Base-by-base conservation (phyloP, 257 asterid species). In the Petunia secreta region DNA sequence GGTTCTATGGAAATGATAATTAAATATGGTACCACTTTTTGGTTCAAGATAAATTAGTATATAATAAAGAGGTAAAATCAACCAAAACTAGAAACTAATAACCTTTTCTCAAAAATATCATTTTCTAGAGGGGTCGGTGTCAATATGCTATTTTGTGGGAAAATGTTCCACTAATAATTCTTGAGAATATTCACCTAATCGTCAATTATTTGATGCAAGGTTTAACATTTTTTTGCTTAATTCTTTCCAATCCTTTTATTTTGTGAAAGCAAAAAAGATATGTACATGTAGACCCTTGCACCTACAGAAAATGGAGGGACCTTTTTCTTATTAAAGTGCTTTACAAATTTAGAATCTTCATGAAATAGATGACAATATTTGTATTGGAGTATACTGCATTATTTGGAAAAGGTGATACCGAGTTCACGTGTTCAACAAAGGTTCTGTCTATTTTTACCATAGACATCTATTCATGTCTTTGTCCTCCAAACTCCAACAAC, bases 111-210 rank as follows among this genome's bases (percentile, higher is more conserved):
- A 50, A 50, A 50, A 50, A 50, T 50, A 50, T 6, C 54, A 50
- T 50, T 9, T 52, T 52, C 15, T 52, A 1, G 57, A 52, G 9
- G 14, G 57, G 57, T 52, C 1, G 57, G 57, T 1, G 11, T 52
- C 0, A 52, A 52, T 52, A 52, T 52, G 57, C 15, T 52, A 52
- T 10, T 10, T 48, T 2, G 2, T 1, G 8, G 15, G 8, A 52
- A 52, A 52, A 52, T 52, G 15, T 52, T 52, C 1, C 57, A 10
- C 57, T 10, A 52, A 52, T 52, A 8, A 4, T 15, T 57, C 36
- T 57, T 57, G 15, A 50, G 77, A 71, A 71, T 73, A 34, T 50
- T 73, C 62, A 73, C 77, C 62, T 34, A 73, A 73, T 73, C 25
- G 77, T 48, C 34, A 71, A 71, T 46, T 48, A 71, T 46, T 48